Base-by-base conservation (phyloP, 148 eudicot genomes). In the Chenopodium quinoa region DNA sequence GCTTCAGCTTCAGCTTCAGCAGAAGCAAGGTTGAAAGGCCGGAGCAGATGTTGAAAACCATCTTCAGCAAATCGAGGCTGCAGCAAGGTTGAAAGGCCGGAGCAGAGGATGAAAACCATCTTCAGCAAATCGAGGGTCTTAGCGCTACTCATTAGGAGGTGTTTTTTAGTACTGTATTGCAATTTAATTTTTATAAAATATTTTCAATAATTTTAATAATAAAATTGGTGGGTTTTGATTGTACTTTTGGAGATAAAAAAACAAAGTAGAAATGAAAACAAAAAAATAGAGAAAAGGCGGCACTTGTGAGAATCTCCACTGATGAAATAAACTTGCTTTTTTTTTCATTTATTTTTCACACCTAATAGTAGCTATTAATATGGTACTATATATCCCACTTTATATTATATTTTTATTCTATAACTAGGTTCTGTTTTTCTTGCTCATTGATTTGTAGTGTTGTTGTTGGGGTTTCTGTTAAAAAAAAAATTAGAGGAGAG, bases 371-470 rank as follows among this genome's bases (percentile, higher is more conserved):
- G 31, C 77, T 74, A 23, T 73, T 44, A 72, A 46, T 22, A 25
- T n/a, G 17, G 76, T 52, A 74, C 4, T 19, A 22, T 8, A 22
- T 56, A 23, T 56, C 5, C 17, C 17, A 19, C 62, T 56, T 56
- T 56, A 56, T 56, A 50, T 56, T 56, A 12, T 50, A 29, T 0
- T 74, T 50, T 48, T 23, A 22, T 46, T 47, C 23, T 73, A 23
- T 40, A 64, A 64, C 11, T 7, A 37, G 48, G 19, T 7, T 1
- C 23, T 37, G 17, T 32, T 47, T 17, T 40, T 9, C 54, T 73
- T 73, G 83, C 64, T 58, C 68, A 20, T 46, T 84, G 52, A 13
- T 80, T 56, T 76, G 64, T 75, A 81, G 80, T 77, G 76, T 56
- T 56, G 11, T 50, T 50, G 4, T 73, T 80, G 58, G 73, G 73